phyloP scores from a whole-genome alignment of 2,329 filamentous ascomycete genomes.

The Claviceps sp. region DNA sequence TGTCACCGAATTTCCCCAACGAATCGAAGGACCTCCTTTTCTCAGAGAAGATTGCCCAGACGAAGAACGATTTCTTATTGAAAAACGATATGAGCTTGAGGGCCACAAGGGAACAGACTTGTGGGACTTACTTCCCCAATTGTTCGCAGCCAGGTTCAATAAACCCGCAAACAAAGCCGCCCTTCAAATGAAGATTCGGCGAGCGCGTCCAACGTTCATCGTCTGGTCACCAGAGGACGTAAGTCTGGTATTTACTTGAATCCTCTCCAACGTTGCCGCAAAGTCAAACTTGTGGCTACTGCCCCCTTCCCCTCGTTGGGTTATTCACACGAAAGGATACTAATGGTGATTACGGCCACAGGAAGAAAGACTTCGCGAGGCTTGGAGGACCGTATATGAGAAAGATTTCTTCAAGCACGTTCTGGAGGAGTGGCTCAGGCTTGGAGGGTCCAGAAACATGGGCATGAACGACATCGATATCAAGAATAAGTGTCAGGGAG shows the following conservation, averaged over 20 bases:
- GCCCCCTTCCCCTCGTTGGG: not conserved
- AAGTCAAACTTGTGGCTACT: too few species aligned
- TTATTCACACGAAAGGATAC: not conserved
- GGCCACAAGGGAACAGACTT: constrained; percentile 41
- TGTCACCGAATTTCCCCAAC: constrained; percentile 4
- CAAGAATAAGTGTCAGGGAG: constrained; percentile 14
- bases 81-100: constrained; percentile 31
- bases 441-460: constrained; percentile 34
- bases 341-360: constrained; percentile 10
- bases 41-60: constrained; percentile 32
- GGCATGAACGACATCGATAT: constrained; percentile 35
- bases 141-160: constrained; percentile 23
- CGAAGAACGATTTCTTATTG: constrained; percentile 35
- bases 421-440: constrained; percentile 31
- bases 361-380: constrained; percentile 27
- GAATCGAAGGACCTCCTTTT: constrained; percentile 20
- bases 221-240: constrained; percentile 38
- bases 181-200: constrained; percentile 43
- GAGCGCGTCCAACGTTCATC: constrained; percentile 34
- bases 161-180: constrained; percentile 31
- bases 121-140: constrained; percentile 39
- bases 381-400: constrained; percentile 26
- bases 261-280: not conserved
- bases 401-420: constrained; percentile 28
- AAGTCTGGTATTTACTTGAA: constrained; percentile 14